phyloP scores from a whole-genome alignment of 2,329 filamentous ascomycete genomes.

The Sclerotinia minor region DNA sequence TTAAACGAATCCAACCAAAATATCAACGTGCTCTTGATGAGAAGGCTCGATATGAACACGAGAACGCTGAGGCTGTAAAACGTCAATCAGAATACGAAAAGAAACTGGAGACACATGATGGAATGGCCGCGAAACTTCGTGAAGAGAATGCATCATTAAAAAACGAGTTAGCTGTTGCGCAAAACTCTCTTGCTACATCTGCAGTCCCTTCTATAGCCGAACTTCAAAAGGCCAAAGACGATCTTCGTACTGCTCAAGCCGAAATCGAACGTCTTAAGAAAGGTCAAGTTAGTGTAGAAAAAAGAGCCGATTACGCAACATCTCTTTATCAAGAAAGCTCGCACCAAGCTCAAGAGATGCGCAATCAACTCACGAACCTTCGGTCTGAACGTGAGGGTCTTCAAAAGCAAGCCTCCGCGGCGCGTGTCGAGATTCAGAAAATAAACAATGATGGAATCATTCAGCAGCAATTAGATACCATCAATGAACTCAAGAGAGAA shows the following conservation, averaged over 20 bases:
- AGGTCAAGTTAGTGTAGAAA: conserved; percentile 27
- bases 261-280: conserved; percentile 35
- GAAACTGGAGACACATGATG: conserved; percentile 31
- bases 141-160: conserved; percentile 32
- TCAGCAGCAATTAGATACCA: conserved; percentile 32
- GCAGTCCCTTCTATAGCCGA: conserved; percentile 45
- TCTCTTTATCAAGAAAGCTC: conserved; percentile 39
- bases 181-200: conserved; percentile 35
- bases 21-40: conserved; percentile 55
- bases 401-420: conserved; percentile 33
- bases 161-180: conserved; percentile 37
- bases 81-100: conserved; percentile 30
- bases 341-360: conserved; percentile 29
- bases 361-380: conserved; percentile 29
- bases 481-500: conserved; percentile 41
- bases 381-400: conserved; percentile 29
- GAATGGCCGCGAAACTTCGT: conserved; percentile 34
- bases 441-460: conserved; percentile 33
- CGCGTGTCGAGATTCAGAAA: conserved; percentile 37
- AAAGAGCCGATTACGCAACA: conserved; percentile 39
- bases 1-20: conserved; percentile 48
- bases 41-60: conserved; percentile 51
- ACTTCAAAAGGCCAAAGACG: conserved; percentile 46
- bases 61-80: conserved; percentile 36
- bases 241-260: conserved; percentile 35